phyloP scores from a whole-genome alignment of 208 protist species.

The Crithidia mellificae region DNA sequence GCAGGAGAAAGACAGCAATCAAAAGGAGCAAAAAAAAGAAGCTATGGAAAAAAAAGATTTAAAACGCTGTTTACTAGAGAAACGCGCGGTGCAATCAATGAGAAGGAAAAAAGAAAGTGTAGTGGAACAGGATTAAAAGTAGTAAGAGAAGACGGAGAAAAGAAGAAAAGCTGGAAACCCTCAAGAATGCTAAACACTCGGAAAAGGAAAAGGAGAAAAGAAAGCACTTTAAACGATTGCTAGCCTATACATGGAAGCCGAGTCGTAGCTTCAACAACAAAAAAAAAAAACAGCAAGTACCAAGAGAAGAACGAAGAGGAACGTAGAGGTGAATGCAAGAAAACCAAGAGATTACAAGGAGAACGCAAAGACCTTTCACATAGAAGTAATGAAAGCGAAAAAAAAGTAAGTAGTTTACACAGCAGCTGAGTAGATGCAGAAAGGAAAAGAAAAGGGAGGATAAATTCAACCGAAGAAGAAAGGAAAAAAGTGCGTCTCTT shows the following conservation, averaged over 20 bases:
- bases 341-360: too few species aligned
- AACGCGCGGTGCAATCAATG: background rate
- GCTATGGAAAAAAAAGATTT: background rate
- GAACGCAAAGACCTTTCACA: background rate
- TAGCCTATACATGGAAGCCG: background rate
- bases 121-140: background rate
- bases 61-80: background rate
- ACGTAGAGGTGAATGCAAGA: too few species aligned
- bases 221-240: background rate
- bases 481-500: too few species aligned
- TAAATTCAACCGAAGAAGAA: too few species aligned
- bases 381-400: constrained; percentile 2
- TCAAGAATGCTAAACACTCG: background rate
- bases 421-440: background rate
- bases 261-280: background rate
- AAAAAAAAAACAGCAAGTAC: background rate
- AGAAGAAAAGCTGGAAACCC: background rate
- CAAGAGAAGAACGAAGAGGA: too few species aligned
- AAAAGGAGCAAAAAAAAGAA: background rate
- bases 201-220: background rate
- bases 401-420: background rate
- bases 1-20: too few species aligned
- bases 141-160: background rate
- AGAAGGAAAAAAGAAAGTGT: background rate
- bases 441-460: background rate